phyloP scores from a whole-genome alignment of 1,139 yeast species.

The Kazachstania sp. region DNA sequence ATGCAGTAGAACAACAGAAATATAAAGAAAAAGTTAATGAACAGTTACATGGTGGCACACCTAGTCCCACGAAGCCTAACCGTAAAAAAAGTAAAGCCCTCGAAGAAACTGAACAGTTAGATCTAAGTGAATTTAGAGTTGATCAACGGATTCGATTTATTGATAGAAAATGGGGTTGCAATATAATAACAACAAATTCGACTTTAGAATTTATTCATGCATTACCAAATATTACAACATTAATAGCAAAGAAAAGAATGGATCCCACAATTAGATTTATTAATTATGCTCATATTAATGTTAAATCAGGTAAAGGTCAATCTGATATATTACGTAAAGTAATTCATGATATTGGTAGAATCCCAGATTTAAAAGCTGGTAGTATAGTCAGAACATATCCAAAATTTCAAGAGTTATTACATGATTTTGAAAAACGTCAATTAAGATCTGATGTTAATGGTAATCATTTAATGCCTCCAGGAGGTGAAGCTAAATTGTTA shows the following conservation, averaged over 20 bases:
- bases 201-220: constrained; percentile 44
- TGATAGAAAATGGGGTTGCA: constrained; percentile 23
- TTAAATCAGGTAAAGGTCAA: constrained; percentile 45
- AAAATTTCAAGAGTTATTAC: constrained; percentile 35
- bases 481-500: constrained; percentile 39
- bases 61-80: constrained; percentile 15
- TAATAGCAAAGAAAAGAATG: constrained; percentile 45
- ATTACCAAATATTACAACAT: constrained; percentile 48
- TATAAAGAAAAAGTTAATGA: constrained; percentile 36
- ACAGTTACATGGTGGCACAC: constrained; percentile 17
- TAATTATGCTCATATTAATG: constrained; percentile 44
- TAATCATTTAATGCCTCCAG: constrained; percentile 34
- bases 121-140: constrained; percentile 16
- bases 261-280: constrained; percentile 49
- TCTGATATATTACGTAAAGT: constrained; percentile 42
- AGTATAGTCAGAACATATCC: constrained; percentile 33
- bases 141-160: constrained; percentile 21
- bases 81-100: constrained; percentile 11
- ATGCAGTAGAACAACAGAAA: constrained; percentile 38
- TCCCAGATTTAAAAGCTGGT: constrained; percentile 39
- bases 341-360: constrained; percentile 46
- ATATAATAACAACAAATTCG: constrained; percentile 22
- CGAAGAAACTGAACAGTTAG: constrained; percentile 15
- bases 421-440: constrained; percentile 27
- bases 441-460: constrained; percentile 32